These are phyloP conservation scores for Ceratocystis cubensis DNA, from an alignment of 2,329 filamentous ascomycete genomes.

Conservation along the genomic window DNA sequence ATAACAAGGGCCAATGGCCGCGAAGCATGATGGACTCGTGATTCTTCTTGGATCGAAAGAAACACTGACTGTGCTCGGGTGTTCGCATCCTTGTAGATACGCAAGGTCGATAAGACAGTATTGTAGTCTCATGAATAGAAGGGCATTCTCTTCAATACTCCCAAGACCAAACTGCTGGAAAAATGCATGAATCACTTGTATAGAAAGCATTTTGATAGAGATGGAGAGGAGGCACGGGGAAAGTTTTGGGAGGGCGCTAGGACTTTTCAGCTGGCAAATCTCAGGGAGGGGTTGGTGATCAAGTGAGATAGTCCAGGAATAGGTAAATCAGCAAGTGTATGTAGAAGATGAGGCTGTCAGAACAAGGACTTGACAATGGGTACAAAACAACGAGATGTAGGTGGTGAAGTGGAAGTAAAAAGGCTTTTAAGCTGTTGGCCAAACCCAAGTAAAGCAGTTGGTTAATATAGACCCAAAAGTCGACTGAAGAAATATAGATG, in stretches of 20 bases:
- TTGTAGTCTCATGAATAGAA: neutral
- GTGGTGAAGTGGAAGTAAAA: neutral
- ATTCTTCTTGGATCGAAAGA: neutral
- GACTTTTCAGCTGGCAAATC: no score
- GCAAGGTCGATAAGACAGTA: neutral
- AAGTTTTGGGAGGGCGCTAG: neutral
- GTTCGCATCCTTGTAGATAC: neutral
- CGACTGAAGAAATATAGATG: neutral
- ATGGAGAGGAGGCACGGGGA: neutral
- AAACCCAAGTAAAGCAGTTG: neutral
- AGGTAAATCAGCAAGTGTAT: no score
- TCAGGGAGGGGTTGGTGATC: no score
- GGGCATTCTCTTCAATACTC: neutral
- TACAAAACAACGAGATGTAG: neutral
- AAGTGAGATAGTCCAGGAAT: no score
- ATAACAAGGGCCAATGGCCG: neutral
- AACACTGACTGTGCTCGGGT: neutral
- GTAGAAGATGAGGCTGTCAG: neutral
- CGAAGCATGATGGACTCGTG: neutral
- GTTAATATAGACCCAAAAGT: neutral
- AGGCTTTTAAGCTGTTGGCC: neutral
- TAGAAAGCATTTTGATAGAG: neutral
- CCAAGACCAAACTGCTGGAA: neutral
- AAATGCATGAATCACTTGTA: neutral
- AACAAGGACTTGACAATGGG: neutral